Conservation (phyloP, 768 basidiomycete species). For the Collybiopsis luxurians region DNA sequence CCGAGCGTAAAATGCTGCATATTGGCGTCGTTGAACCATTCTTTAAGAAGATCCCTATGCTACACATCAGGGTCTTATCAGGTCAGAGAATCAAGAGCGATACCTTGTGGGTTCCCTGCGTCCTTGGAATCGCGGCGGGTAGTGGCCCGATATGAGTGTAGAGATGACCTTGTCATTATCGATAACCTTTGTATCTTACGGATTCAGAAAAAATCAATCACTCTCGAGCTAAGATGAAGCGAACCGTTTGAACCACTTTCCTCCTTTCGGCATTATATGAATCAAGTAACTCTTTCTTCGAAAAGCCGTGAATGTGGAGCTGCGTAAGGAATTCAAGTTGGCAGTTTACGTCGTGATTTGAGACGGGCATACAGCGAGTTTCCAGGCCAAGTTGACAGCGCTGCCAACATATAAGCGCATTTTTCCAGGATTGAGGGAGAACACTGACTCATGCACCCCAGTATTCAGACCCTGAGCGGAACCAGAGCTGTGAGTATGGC, state of each 20-base stretch:
- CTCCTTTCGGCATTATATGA: conserved; percentile 10
- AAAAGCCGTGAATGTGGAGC: conserved; percentile 6
- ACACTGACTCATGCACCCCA: conserved; percentile 11
- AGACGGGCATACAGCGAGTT: conserved; percentile 9
- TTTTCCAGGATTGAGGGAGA: neutral
- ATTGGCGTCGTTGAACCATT: conserved; percentile 13
- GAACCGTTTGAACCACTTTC: conserved; percentile 7
- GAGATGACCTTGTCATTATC: conserved; percentile 13
- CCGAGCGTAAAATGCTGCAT: conserved; percentile 13
- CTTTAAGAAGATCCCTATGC: conserved; percentile 9
- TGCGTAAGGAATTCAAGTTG: neutral
- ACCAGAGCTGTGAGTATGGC: conserved; percentile 13
- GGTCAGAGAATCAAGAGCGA: neutral
- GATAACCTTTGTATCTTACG: conserved; percentile 1
- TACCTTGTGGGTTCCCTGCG: conserved; percentile 10
- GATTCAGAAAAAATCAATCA: neutral
- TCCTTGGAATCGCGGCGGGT: conserved; percentile 9
- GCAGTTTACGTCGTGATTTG: neutral
- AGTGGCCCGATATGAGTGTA: conserved; percentile 10
- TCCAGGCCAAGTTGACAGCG: conserved; percentile 13
- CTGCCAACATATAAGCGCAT: neutral
- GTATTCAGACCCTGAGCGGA: conserved; percentile 14
- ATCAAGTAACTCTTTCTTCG: conserved; percentile 5
- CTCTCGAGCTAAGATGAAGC: neutral
- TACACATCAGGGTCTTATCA: neutral